Base-by-base conservation (phyloP, 768 basidiomycete species). In the Macrocybe gigantea region DNA sequence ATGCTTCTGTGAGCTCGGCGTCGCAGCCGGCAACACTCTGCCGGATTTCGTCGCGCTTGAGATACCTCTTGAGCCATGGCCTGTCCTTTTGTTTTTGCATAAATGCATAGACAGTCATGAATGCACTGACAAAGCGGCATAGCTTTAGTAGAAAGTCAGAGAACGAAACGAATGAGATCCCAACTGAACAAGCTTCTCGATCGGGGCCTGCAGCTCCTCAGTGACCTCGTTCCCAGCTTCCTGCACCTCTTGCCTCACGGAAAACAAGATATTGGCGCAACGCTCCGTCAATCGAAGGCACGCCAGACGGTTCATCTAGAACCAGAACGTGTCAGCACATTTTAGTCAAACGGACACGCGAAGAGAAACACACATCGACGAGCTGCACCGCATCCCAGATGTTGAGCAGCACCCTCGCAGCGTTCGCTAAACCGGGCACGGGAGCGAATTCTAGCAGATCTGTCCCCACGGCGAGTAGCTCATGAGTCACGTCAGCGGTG, bases 21-120 rank as follows among this genome's bases (percentile, higher is more conserved):
- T 83, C 77, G 40, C 82, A 82, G 2, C 50, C 68, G 0, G 61
- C 53, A 12, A 91, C 79, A 34, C 77, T 74, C 7, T 67, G 62
- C 22, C 72, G 57, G 32, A 81, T 80, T 49, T 90, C 86, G 31
- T 87, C 83, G 33, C 85, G 76, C 58, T 80, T 80, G 29, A 92
- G 69, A 57, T 86, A 90, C 6, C 86, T 74, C 62, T 85, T 85
- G 55, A 88, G 60, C 66, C 85, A 87, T 0, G 87, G 80, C 6
- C 85, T 68, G 36, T 77, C 65, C n/a, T 72, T 68, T 51, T 85
- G 79, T 49, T 76, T 79, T 45, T 70, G 56, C 39, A 88, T 70
- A 52, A 88, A 75, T 3, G 54, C 49, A 32, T 69, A 62, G 4
- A 86, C 72, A 9, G 64, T 48, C 6, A 49, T 47, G 55, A 77